A percentile compares a stretch with the other conserved stretches of the same genome.
These are phyloP conservation scores for Scenedesmus sp. DNA, from an alignment of 163 green algal species.

Conservation along the genomic window DNA sequence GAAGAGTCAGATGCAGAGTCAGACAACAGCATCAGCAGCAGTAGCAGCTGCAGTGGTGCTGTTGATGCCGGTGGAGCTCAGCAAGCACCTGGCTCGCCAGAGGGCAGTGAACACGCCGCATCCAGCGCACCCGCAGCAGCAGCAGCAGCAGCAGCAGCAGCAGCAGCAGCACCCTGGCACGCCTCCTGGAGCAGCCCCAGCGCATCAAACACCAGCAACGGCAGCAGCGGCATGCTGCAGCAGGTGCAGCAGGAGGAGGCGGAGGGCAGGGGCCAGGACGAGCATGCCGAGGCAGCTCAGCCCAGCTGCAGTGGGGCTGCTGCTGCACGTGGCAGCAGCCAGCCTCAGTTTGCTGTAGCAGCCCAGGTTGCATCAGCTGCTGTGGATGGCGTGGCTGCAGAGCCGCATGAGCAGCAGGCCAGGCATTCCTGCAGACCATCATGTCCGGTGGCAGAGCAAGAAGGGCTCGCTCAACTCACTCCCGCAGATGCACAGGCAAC, in stretches of 20 bases:
- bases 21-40: background rate
- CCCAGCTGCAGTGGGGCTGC: background rate
- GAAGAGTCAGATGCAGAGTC: background rate
- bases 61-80: background rate
- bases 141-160: background rate
- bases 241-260: slow-evolving; percentile 10
- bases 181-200: slow-evolving; percentile 20
- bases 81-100: background rate
- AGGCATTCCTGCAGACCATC: background rate
- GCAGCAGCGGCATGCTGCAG: background rate
- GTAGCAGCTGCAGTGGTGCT: too few species aligned
- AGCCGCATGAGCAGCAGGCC: background rate
- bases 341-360: background rate
- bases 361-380: background rate
- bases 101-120: background rate
- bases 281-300: background rate
- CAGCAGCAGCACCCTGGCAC: background rate
- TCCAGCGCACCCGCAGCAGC: background rate
- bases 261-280: background rate
- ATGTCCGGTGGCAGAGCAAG: too few species aligned
- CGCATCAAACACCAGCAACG: background rate
- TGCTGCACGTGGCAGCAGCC: background rate
- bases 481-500: too few species aligned
- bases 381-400: background rate
- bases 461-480: too few species aligned